Conservation (phyloP, 2,329 filamentous ascomycete species). For the Hortaea sp. region DNA sequence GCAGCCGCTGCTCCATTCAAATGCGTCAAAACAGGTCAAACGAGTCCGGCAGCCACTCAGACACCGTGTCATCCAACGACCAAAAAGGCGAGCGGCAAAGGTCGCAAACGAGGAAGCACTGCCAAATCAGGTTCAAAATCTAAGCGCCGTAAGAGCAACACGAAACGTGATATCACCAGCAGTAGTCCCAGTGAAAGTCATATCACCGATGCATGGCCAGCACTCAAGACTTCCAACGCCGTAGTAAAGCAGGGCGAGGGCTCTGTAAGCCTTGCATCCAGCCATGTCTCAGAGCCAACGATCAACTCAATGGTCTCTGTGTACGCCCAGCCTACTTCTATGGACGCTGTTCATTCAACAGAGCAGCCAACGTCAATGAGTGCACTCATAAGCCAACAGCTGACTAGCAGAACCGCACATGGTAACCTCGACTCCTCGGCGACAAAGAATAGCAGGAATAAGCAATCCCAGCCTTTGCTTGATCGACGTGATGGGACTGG, state of each 20-base stretch:
- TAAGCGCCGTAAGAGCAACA: slow-evolving; percentile 6
- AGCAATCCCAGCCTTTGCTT: too few species aligned
- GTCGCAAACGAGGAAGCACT: slow-evolving; percentile 5
- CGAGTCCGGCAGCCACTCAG: not conserved
- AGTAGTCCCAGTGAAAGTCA: not conserved
- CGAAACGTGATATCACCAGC: too few species aligned
- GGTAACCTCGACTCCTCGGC: too few species aligned
- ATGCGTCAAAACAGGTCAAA: not conserved
- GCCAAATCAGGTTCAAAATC: not conserved
- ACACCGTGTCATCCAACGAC: not conserved
- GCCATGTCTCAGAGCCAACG: not conserved
- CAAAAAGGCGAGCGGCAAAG: slow-evolving; percentile 4
- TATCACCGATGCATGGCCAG: not conserved
- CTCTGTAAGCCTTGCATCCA: too few species aligned
- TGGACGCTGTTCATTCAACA: not conserved
- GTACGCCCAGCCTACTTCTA: slow-evolving; percentile 2
- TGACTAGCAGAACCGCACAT: too few species aligned
- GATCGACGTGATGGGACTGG: too few species aligned
- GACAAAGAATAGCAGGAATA: too few species aligned
- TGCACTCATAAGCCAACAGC: too few species aligned
- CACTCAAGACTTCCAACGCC: not conserved
- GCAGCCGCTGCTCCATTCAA: not conserved
- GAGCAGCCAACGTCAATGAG: slow-evolving; percentile 3
- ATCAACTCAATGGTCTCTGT: not conserved
- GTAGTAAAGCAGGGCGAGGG: not conserved